These are phyloP conservation scores for Cladosporium halotolerans DNA, from an alignment of 2,329 filamentous ascomycete genomes.

Conservation along the genomic window DNA sequence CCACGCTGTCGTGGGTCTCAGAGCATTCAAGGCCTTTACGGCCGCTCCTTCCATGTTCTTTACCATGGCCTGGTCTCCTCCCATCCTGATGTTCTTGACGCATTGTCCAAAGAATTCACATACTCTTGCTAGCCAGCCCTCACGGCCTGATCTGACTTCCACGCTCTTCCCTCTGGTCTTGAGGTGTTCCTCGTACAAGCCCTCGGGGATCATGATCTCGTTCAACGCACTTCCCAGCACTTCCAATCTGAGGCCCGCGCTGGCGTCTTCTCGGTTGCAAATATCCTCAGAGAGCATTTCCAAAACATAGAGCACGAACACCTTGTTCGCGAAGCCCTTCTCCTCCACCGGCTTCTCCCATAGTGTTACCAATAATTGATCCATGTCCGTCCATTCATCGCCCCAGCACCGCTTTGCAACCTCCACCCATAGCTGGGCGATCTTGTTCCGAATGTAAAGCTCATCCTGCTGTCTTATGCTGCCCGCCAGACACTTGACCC, in stretches of 20 bases:
- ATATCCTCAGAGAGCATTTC: slow-evolving; percentile 92
- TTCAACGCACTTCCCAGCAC: slow-evolving; percentile 83
- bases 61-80: slow-evolving; percentile 56
- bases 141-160: slow-evolving; percentile 67
- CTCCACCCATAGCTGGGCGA: slow-evolving; percentile 90
- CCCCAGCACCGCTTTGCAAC: slow-evolving; percentile 84
- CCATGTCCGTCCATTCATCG: slow-evolving; percentile 90
- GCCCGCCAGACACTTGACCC: slow-evolving; percentile 73
- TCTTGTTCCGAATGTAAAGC: slow-evolving; percentile 82
- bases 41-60: slow-evolving; percentile 49
- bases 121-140: slow-evolving; percentile 82
- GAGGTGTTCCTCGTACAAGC: slow-evolving; percentile 65
- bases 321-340: slow-evolving; percentile 58
- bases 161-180: slow-evolving; percentile 59
- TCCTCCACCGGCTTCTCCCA: slow-evolving; percentile 51
- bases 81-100: slow-evolving; percentile 41
- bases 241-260: slow-evolving; percentile 74
- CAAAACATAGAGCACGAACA: slow-evolving; percentile 79
- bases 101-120: slow-evolving; percentile 69
- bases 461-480: slow-evolving; percentile 67
- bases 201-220: slow-evolving; percentile 81
- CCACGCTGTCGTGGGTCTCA: slow-evolving; percentile 80
- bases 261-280: slow-evolving; percentile 79
- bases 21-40: slow-evolving; percentile 67
- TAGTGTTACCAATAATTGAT: slow-evolving; percentile 69